Percentiles rank a stretch among this genome's conserved stretches.
Evolutionary conservation across 2,329 filamentous ascomycete species (phyloP).

Genomic region (Spiromastix sp.): DNA sequence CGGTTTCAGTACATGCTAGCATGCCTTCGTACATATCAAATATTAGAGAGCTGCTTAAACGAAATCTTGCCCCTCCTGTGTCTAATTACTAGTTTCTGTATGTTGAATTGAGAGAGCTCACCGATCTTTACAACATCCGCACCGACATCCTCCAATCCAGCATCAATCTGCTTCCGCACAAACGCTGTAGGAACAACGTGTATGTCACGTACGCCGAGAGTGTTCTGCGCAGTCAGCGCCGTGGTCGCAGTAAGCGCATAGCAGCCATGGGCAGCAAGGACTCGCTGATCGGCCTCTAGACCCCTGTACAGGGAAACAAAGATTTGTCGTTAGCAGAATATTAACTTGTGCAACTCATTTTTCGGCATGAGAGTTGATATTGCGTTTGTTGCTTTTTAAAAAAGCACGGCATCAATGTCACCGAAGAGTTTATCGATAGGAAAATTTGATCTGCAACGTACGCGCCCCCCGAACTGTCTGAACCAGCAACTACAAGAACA

Average conservation of each 20-base stretch:
- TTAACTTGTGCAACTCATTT: too few relatives aligned
- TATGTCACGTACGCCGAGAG: slow-evolving; percentile 69
- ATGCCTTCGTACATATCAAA: slow-evolving; percentile 49
- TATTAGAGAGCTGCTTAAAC: slow-evolving; percentile 6
- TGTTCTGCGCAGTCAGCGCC: slow-evolving; percentile 93
- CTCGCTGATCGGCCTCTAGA: slow-evolving; percentile 91
- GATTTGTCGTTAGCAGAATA: too few relatives aligned
- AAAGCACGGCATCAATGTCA: too few relatives aligned
- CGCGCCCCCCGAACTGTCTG: slow-evolving; percentile 86
- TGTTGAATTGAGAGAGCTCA: too few relatives aligned
- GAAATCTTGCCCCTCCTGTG: too few relatives aligned
- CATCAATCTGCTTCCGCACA: slow-evolving; percentile 74
- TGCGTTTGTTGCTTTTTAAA: slow-evolving; percentile 7
- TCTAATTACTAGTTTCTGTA: too few relatives aligned
- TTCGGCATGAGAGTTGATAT: too few relatives aligned
- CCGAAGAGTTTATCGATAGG: too few relatives aligned
- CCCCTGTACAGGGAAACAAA: slow-evolving; percentile 63
- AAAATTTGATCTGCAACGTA: slow-evolving; percentile 43
- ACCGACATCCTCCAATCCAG: slow-evolving; percentile 71
- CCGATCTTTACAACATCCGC: slow-evolving; percentile 89
- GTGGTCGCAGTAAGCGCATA: slow-evolving; percentile 96
- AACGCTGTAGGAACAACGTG: slow-evolving; percentile 70
- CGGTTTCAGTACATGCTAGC: slow-evolving; percentile 63
- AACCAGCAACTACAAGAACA: slow-evolving; percentile 76
- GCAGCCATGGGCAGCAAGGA: slow-evolving; percentile 80